Base-by-base conservation (phyloP, 495 filamentous ascomycete genomes). In the Penicillium cinerascens region DNA sequence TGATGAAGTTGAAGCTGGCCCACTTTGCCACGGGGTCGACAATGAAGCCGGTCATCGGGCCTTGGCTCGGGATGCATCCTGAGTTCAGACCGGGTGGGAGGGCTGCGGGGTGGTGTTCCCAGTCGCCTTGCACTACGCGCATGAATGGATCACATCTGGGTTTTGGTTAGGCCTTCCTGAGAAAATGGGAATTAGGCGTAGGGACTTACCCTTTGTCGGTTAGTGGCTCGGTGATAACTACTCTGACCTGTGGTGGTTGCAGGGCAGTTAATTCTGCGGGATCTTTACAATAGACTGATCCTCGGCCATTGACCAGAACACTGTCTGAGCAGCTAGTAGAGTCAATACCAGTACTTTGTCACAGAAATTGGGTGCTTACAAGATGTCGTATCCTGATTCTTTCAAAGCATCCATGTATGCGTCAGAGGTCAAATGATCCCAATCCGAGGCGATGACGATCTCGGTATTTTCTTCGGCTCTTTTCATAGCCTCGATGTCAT, bases 291-390 rank as follows among this genome's bases (percentile, higher is more conserved):
- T 75, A 61, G 6, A 78, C 68, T n/a, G 58, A 63, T 15, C 79
- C 80, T 54, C 73, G 69, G 8, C 80, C 78, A 51, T 83, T 80
- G 52, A 83, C 58, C 1, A 83, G 68, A n/a, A 81, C 58, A 35
- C 67, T 73, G 43, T 81, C 77, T 10, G 70, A 68, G 54, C 76
- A 74, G 49, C 65, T 69, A 17, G 5, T 11, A 17, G 18, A 33
- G 20, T 39, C 1, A 44, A n/a, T 15, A 41, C 25, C 9, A 15
- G 2, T 33, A 33, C 13, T 15, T 1, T 3, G 11, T 3, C 11
- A 3, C 29, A 13, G 10, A 13, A 3, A 33, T 33, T 13, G 10
- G 11, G 8, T 13, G 8, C 29, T 13, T 44, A 79, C 60, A 75
- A 69, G 2, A 72, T 43, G 54, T 76, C 67, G n/a, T 73, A 61